A percentile compares a stretch with the other conserved stretches of the same genome.
Evolutionary conservation across 768 basidiomycete species (phyloP).

Genomic region (Cyclocybe cylindracea): DNA sequence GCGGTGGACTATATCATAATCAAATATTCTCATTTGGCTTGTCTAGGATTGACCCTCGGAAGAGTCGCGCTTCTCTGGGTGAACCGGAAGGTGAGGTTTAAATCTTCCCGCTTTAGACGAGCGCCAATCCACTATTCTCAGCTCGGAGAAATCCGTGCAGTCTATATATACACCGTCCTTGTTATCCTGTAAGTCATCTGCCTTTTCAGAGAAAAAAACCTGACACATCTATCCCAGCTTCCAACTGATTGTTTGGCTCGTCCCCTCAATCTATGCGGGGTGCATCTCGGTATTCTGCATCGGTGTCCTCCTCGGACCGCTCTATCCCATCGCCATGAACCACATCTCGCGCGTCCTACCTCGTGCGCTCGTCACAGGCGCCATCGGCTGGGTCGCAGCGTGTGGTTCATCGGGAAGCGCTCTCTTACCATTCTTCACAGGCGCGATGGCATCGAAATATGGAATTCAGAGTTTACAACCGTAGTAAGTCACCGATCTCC

Average conservation of each 20-base stretch:
- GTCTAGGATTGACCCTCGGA: slow-evolving; percentile 50
- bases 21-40: neutral
- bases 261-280: slow-evolving; percentile 58
- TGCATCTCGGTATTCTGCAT: slow-evolving; percentile 60
- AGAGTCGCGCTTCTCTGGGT: slow-evolving; percentile 53
- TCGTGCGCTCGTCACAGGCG: slow-evolving; percentile 58
- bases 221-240: slow-evolving; percentile 34
- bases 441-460: slow-evolving; percentile 57
- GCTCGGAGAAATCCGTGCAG: slow-evolving; percentile 51
- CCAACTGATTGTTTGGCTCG: slow-evolving; percentile 65
- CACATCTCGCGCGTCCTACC: slow-evolving; percentile 66
- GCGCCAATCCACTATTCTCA: slow-evolving; percentile 11
- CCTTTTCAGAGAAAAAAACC: neutral
- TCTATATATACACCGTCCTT: slow-evolving; percentile 48
- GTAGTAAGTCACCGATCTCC: slow-evolving; percentile 40
- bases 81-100: slow-evolving; percentile 26
- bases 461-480: slow-evolving; percentile 61
- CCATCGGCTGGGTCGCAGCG: slow-evolving; percentile 64
- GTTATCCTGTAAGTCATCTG: slow-evolving; percentile 39
- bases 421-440: slow-evolving; percentile 67
- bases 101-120: neutral
- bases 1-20: neutral
- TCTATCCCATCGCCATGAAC: slow-evolving; percentile 73
- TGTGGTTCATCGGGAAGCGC: slow-evolving; percentile 70
- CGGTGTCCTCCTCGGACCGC: slow-evolving; percentile 66